phyloP scores from a whole-genome alignment of 768 basidiomycete genomes.

The Psilocybe azurescens region DNA sequence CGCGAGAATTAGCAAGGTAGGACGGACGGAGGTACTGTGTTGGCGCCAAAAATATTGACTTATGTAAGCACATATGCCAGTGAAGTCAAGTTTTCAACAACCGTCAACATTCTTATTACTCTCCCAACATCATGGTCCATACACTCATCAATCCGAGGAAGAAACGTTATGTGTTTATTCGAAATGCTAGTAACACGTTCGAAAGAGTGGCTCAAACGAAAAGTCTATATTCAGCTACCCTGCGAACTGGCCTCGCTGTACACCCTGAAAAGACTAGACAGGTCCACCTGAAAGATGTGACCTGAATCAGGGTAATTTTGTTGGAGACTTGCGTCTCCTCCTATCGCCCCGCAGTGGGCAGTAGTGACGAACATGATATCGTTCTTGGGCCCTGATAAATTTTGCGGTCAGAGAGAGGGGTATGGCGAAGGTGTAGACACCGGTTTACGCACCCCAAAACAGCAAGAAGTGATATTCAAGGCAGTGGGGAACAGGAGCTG shows the following conservation, averaged over 20 bases:
- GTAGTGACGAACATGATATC: slow-evolving; percentile 71
- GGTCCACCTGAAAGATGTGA: slow-evolving; percentile 56
- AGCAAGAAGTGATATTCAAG: slow-evolving; percentile 68
- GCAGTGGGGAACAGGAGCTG: slow-evolving; percentile 67
- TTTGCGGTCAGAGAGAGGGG: slow-evolving; percentile 15
- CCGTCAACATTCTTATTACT: background rate
- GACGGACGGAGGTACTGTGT: background rate
- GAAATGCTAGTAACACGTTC: background rate
- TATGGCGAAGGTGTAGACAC: background rate
- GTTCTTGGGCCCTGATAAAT: slow-evolving; percentile 53
- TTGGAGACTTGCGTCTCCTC: slow-evolving; percentile 57
- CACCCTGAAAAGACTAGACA: slow-evolving; percentile 47
- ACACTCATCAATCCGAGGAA: background rate
- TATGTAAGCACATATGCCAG: slow-evolving; percentile 5
- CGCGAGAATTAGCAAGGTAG: background rate
- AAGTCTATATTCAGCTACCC: slow-evolving; percentile 24
- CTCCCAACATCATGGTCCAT: background rate
- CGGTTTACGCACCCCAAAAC: slow-evolving; percentile 60
- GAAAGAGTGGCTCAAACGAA: background rate
- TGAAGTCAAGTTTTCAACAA: too few species aligned
- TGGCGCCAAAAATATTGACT: slow-evolving; percentile 9
- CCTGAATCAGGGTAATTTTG: slow-evolving; percentile 59
- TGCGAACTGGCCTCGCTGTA: slow-evolving; percentile 37
- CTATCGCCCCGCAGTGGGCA: slow-evolving; percentile 63
- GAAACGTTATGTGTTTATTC: background rate